Conservation (phyloP, 2,329 filamentous ascomycete species). For the Aspergillus bombycis region DNA sequence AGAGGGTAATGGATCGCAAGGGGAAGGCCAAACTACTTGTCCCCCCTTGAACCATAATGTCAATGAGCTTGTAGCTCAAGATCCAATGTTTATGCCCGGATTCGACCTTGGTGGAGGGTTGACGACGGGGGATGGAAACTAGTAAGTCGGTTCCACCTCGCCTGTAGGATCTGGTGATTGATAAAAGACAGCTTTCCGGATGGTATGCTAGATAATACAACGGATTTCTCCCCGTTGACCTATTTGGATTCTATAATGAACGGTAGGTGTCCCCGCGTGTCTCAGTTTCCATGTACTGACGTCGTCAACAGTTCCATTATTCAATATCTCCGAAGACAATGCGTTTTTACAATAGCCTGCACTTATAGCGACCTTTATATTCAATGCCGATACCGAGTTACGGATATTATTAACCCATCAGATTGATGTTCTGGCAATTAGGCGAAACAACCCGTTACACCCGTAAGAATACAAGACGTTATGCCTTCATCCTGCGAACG, state of each 20-base stretch:
- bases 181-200: constrained; percentile 17
- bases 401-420: neutral
- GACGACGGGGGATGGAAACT: constrained; percentile 4
- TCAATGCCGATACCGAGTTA: neutral
- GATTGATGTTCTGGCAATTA: neutral
- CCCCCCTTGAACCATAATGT: neutral
- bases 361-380: neutral
- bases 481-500: neutral
- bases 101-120: neutral
- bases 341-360: neutral
- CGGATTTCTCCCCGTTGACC: constrained; percentile 29
- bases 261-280: constrained; percentile 14
- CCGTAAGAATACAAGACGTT: neutral
- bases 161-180: neutral
- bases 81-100: neutral
- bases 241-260: constrained; percentile 38
- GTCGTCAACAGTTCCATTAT: constrained; percentile 23
- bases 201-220: constrained; percentile 8
- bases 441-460: neutral
- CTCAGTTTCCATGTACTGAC: neutral
- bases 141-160: constrained; percentile 14
- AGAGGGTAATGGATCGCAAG: neutral
- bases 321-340: constrained; percentile 25
- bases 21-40: neutral
- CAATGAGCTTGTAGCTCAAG: neutral